These are phyloP conservation scores for Nicotiana rustica DNA, from an alignment of 305 asterid species.

Conservation along the genomic window DNA sequence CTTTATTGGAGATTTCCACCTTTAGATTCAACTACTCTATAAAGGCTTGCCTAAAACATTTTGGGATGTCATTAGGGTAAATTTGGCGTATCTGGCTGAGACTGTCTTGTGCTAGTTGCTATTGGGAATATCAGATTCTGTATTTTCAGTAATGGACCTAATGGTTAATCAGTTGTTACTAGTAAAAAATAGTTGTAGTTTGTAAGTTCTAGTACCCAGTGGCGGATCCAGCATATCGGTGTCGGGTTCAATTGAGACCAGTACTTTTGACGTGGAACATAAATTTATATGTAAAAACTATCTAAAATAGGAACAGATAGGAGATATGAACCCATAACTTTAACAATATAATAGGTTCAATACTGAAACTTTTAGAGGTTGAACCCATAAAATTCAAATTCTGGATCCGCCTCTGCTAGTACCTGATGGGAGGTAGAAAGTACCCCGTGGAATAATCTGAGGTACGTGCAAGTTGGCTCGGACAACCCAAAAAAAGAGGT, in stretches of 20 bases:
- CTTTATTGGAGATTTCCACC: neutral
- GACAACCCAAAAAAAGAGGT: neutral
- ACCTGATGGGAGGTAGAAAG: neutral
- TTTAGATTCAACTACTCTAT: conserved; percentile 5
- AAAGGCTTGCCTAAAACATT: neutral
- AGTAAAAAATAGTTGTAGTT: neutral
- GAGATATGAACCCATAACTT: no score
- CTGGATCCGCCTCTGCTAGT: no score
- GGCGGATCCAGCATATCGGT: no score
- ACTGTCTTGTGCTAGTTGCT: neutral
- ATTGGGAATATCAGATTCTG: conserved; percentile 7
- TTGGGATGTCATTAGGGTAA: neutral
- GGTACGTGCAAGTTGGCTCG: neutral
- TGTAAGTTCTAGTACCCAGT: no score
- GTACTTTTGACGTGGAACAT: no score
- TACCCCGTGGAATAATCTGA: neutral
- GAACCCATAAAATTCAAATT: no score
- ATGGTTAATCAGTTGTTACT: neutral
- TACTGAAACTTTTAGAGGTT: no score
- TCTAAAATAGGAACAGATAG: no score
- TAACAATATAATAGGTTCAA: no score
- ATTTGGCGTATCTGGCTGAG: neutral
- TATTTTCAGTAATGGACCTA: neutral
- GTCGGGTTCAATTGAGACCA: no score
- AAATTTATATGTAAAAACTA: no score